Evolutionary conservation across 1,139 yeast genomes (phyloP), one percentile per base, ranked within the genome.

Genomic region (Protomyces gravidus): DNA sequence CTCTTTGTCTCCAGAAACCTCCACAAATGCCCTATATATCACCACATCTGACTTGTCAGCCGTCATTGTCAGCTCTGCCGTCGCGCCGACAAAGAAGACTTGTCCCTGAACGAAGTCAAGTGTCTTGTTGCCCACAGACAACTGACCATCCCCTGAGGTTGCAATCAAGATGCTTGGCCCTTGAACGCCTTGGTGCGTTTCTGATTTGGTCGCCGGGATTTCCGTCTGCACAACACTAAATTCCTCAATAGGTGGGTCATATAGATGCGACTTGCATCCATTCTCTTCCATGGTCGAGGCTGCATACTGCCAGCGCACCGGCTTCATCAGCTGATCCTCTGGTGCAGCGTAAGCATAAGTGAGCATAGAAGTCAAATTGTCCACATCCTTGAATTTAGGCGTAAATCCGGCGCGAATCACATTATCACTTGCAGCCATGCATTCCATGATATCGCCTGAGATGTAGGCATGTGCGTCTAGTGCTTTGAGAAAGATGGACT

Each of bases 351-450:
- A 86, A 40, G 88, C 79, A 73, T 90, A 92, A 2, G 97, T 90
- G 72, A 92, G 81, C 95, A 88, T 89, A 59, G 80, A 82, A 42
- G 92, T 97, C 70, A 92, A 88, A 65, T 84, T 75, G 61, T 92
- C 97, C 72, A 94, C 98, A 75, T 90, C 92, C 77, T 90, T 92
- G 74, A 92, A 94, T 62, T 98, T 98, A 9, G 99, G 94, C 27
- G 53, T 47, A 77, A 92, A 92, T 7, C 98, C 99, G 5, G 97
- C 96, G 73, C 98, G 83, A 47, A 92, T 97, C 62, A 92, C 99
- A 70, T 92, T 92, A 72, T 92, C 99, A 42, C 95, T 85, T 13
- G 98, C 97, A 52, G 98, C 98, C 99, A 92, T 92, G 76, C 98
- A 94, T 75, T 92, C 99, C 69, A 92, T 90, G 67, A 55, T 55